Percentiles rank a stretch among this genome's conserved stretches.
phyloP scores from a whole-genome alignment of 2,329 filamentous ascomycete species.

The Acephala macrosclerotiorum region DNA sequence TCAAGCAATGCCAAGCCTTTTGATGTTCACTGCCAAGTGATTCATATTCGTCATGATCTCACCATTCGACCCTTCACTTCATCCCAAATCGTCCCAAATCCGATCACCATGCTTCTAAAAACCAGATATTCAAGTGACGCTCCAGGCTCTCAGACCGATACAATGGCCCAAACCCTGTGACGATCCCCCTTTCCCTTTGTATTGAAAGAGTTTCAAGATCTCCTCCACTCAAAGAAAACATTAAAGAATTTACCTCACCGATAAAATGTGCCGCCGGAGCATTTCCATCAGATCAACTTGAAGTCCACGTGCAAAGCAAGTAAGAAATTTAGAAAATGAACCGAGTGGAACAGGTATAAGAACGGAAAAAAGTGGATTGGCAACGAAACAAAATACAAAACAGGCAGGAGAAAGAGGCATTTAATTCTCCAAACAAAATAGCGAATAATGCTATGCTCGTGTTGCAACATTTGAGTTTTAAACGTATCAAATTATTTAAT shows the following conservation, averaged over 20 bases:
- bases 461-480: background rate
- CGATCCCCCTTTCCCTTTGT: constrained; percentile 4
- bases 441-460: background rate
- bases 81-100: background rate
- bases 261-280: constrained; percentile 10
- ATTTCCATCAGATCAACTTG: background rate
- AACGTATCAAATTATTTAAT: background rate
- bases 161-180: background rate
- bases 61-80: background rate
- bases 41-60: background rate
- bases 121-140: constrained; percentile 1
- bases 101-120: background rate
- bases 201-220: constrained; percentile 6
- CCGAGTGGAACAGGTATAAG: constrained; percentile 6
- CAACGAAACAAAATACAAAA: constrained; percentile 2
- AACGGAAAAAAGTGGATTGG: background rate
- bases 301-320: background rate
- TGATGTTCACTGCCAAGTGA: background rate
- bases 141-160: background rate
- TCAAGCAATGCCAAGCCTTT: background rate
- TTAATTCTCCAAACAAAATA: background rate
- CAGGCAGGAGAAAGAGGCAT: constrained; percentile 8
- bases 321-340: constrained; percentile 9
- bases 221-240: background rate
- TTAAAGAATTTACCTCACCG: constrained; percentile 1